Base-by-base conservation (phyloP, 176 grass and related monocot species). In the Carex pumila region DNA sequence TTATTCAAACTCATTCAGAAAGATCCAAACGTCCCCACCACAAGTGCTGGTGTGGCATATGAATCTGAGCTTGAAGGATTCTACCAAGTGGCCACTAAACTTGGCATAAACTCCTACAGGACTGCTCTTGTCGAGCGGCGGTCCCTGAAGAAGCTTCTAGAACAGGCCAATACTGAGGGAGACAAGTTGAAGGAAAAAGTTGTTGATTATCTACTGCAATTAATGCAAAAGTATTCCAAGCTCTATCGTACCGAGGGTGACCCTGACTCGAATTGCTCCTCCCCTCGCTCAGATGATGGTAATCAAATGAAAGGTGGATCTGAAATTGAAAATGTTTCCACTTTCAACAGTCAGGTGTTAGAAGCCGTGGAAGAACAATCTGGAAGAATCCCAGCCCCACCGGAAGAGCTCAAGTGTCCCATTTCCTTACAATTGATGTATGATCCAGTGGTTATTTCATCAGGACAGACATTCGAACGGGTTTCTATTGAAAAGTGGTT, bases 401-500 rank as follows among this genome's bases (percentile, higher is more conserved):
- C 92, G 30, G 94, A 94, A 83, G 94, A 97, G 31, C 52, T 97
- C 32, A 86, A 92, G 62, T 97, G 94, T 68, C 94, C 94, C 10
- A 97, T 97, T 74, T 97, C 94, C 12, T 70, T 92, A 85, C 94
- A 94, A 39, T 86, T 97, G 61, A 97, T 97, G 90, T 92, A 89
- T 74, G 94, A 97, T 19, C 94, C 92, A 10, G 92, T 94, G 52
- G 61, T 97, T 15, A 88, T 97, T 14, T 84, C 90, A 54, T 94
- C 94, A 59, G 94, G 94, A 17, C 94, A 97, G 79, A 97, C 94
- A 67, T 97, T 94, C 15, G 94, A 97, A 45, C 90, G 94, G 17
- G 90, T 84, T 15, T 97, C 92, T 84, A 97, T 97, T n/a, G 87
- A 92, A 71, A 97, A 94, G 84, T 97, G 94, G 94, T 90, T 97